Evolutionary conservation across 2,329 filamentous ascomycete genomes (phyloP), one percentile per base, ranked within the genome.

Genomic region (Drechmeria coniospora): DNA sequence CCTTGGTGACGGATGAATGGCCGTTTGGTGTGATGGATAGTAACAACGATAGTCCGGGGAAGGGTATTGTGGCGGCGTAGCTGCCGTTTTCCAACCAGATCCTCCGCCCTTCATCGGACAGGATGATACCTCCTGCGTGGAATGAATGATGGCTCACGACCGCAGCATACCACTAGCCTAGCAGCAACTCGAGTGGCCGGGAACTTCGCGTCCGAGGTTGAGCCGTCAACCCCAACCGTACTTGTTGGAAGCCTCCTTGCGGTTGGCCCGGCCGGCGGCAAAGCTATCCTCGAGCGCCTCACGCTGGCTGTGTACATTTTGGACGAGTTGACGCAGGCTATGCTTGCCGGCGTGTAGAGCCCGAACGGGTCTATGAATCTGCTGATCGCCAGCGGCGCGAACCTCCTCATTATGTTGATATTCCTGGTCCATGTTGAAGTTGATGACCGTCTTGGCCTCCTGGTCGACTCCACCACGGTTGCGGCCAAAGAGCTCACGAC

Each of bases 221-320:
- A 21, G 12, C 11, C 21, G 11, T 28, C 26, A 34, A 27, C 28
- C 36, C 81, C 83, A 94, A 5, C 86, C 86, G 56, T 94, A 94
- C 42, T 71, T 72, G 32, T 70, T 74, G 4, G 79, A 80, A 13
- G 82, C 82, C 49, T 93, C 84, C 42, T 71, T 76, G 51, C 81
- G 75, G 45, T 86, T 90, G 42, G 67, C 70, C 56, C 70, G 75
- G 5, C 83, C 81, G 39, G 75, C 63, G 13, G 83, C 83, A 59
- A 93, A 94, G 48, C 81, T 86, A 45, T 95, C 87, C 54, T 94
- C 84, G 39, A 94, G 57, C 3, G 83, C 84, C 8, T 92, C 83
- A 46, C 75, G 74, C 54, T 95, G 84, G 36, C 65, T 80, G 39
- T 73, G 73, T 15, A 81, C 86, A 35, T 79, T 79, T 51, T 74